A percentile compares a stretch with the other conserved stretches of the same genome.
phyloP scores from a whole-genome alignment of 1,284 basidiomycete species.

The Rhodotorula glutinis region DNA sequence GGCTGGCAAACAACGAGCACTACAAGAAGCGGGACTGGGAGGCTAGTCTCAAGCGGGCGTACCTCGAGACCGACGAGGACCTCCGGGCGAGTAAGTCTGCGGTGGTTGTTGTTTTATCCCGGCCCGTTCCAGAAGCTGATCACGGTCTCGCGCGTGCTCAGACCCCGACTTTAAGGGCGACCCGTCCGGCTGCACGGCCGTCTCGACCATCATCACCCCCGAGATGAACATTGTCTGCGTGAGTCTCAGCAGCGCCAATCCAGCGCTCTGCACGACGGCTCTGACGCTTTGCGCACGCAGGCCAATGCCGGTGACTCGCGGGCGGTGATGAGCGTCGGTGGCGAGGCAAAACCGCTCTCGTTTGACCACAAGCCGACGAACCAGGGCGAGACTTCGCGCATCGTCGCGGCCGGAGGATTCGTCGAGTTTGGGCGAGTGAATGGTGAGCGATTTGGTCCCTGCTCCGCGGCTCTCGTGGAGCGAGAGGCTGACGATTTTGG shows the following conservation, averaged over 20 bases:
- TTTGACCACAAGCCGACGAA: conserved; percentile 95
- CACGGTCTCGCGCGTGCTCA: conserved; percentile 45
- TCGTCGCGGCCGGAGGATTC: conserved; percentile 90
- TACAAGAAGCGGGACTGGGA: conserved; percentile 71
- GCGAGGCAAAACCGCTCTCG: conserved; percentile 81
- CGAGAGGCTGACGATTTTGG: not conserved
- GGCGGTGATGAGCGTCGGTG: conserved; percentile 81
- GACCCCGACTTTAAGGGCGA: conserved; percentile 84
- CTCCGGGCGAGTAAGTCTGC: conserved; percentile 68
- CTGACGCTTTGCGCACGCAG: conserved; percentile 50
- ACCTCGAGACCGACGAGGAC: conserved; percentile 93
- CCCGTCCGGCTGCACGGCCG: conserved; percentile 94
- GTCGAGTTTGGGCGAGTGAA: conserved; percentile 97
- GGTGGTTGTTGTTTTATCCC: too few relatives aligned
- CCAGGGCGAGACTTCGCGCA: conserved; percentile 77
- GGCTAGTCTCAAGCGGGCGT: conserved; percentile 78
- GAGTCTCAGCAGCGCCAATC: too few relatives aligned
- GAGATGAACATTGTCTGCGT: conserved; percentile 73
- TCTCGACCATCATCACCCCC: conserved; percentile 80
- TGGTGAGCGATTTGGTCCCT: conserved; percentile 58
- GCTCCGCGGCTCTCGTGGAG: too few relatives aligned
- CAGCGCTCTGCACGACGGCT: too few relatives aligned
- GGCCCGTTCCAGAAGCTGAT: too few relatives aligned
- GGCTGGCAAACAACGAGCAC: conserved; percentile 67
- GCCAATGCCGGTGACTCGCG: conserved; percentile 98